phyloP scores from a whole-genome alignment of 768 basidiomycete species.

The Udeniomyces megalosporus region DNA sequence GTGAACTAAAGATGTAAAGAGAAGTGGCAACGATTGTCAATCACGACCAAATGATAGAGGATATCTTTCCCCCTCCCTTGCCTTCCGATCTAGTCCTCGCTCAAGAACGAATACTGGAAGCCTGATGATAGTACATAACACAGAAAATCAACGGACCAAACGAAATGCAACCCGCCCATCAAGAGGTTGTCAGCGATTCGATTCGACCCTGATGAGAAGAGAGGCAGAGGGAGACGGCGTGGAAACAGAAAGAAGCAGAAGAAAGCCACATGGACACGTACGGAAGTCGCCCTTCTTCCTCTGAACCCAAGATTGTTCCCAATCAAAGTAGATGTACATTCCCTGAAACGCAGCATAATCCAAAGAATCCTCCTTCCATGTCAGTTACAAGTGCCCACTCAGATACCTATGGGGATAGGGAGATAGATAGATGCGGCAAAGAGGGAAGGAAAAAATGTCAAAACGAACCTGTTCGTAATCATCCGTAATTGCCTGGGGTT shows the following conservation, averaged over 20 bases:
- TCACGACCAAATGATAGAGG: no score
- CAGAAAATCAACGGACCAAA: neutral
- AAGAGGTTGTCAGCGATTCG: neutral
- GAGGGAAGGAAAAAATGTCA: neutral
- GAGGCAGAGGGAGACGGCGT: neutral
- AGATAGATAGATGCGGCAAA: neutral
- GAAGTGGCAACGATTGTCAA: no score
- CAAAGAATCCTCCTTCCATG: neutral
- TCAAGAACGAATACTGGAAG: no score
- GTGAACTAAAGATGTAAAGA: neutral
- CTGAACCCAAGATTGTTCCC: constrained; percentile 77
- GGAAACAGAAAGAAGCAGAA: neutral
- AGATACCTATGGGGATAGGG: no score
- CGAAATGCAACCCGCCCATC: neutral
- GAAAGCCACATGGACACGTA: neutral
- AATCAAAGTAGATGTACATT: constrained; percentile 75
- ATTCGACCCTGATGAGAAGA: neutral
- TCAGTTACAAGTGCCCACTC: no score
- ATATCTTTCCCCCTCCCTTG: no score
- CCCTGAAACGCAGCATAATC: neutral
- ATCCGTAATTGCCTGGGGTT: constrained; percentile 95
- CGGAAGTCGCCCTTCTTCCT: constrained; percentile 9
- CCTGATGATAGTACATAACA: neutral
- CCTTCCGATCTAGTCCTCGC: no score
- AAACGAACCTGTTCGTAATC: constrained; percentile 93